Base-by-base conservation (phyloP, 148 eudicot species). In the Amaranthus cruentus region DNA sequence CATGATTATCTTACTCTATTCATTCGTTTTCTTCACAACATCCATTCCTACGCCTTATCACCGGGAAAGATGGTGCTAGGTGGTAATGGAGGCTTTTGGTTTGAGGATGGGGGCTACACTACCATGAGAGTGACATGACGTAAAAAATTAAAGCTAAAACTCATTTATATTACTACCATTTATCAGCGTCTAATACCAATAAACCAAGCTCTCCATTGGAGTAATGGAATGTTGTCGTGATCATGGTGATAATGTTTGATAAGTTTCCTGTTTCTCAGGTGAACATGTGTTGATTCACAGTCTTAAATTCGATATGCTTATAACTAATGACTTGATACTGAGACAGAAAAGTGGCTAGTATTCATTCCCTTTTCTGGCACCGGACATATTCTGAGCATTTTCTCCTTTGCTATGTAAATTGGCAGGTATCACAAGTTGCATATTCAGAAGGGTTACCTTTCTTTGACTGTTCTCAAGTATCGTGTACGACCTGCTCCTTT, bases 341-440 rank as follows among this genome's bases (percentile, higher is more conserved):
- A 12, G 7, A 21, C 46, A 60, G 4, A 15, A 14, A 47, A 8
- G 52, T 46, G 42, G 44, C 55, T 57, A 10, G 60, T 68, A 15
- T 50, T 68, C 4, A 18, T 69, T 47, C 18, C n/a, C 13, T 6
- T 18, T 21, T 47, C 51, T 68, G 69, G 28, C 13, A 73, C 47
- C 47, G 18, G 49, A 69, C 4, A 3, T 66, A 11, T 75, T 68
- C 44, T 71, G 21, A 59, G 7, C 52, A 47, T 65, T 9, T 38
- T 18, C 15, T 66, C 52, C 66, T 12, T 57, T 53, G 9, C 52
- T 11, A 9, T 74, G 44, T 46, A 51, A 66, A 50, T 63, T 80
- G 84, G 81, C 83, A 94, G 98, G 83, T 84, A 72, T 94, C 98
- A 77, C 93, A 90, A 77, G 75, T 83, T 83, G 93, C 90, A 73